A percentile compares a stretch with the other conserved stretches of the same genome.
phyloP scores from a whole-genome alignment of 495 filamentous ascomycete species.

The Penicillium psychrofluorescens region DNA sequence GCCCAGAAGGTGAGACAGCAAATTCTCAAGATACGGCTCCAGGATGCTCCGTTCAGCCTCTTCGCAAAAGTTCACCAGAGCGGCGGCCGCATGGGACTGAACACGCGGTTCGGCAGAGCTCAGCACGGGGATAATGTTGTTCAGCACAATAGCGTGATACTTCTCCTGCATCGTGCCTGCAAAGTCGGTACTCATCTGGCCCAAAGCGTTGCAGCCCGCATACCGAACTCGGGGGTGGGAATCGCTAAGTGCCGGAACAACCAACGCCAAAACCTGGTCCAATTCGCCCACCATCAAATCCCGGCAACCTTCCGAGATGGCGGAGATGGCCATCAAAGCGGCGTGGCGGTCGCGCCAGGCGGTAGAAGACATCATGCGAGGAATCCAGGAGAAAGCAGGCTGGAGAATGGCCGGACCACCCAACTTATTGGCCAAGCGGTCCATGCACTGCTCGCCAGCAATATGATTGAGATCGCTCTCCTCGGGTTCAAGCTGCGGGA shows the following conservation, averaged over 20 bases:
- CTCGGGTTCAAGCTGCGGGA: constrained; percentile 70
- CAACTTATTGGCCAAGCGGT: constrained; percentile 93
- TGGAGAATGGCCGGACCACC: constrained; percentile 79
- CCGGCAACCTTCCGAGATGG: constrained; percentile 95
- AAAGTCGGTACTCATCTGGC: constrained; percentile 99
- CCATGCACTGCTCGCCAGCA: constrained; percentile 98
- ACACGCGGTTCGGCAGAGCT: constrained; percentile 86
- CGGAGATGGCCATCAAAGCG: constrained; percentile 97
- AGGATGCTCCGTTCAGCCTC: constrained; percentile 90
- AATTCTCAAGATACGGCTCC: constrained; percentile 87
- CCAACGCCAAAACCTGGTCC: constrained; percentile 85
- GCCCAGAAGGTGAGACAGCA: constrained; percentile 73
- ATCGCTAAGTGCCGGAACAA: constrained; percentile 87
- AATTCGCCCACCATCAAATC: constrained; percentile 95
- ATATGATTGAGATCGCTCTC: constrained; percentile 98
- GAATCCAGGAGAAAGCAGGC: constrained; percentile 95
- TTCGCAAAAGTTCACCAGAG: constrained; percentile 98
- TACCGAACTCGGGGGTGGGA: constrained; percentile 91
- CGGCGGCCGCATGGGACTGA: constrained; percentile 93
- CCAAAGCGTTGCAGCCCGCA: constrained; percentile 97
- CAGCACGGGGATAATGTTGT: constrained; percentile 87
- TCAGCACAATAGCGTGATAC: constrained; percentile 77
- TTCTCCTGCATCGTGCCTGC: constrained; percentile 98
- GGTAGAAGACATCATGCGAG: constrained; percentile 92
- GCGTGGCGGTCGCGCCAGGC: constrained; percentile 95